Evolutionary conservation across 108 stramenopile genomes (phyloP).

Genomic region (Parietichytrium sp.): DNA sequence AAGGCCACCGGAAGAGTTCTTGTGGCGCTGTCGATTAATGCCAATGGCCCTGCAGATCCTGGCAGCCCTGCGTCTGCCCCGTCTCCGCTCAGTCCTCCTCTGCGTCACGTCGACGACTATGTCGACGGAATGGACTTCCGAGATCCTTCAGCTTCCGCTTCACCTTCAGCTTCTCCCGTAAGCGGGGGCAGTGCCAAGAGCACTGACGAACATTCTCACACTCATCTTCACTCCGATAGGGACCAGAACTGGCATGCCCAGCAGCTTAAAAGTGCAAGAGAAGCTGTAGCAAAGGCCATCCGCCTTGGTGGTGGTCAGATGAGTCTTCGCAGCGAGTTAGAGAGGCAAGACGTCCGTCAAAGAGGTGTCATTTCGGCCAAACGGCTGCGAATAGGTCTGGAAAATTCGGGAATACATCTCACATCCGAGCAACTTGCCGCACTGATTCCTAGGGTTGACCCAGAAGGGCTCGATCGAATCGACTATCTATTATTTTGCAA

Average conservation of each 20-base stretch:
- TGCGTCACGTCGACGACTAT: not conserved
- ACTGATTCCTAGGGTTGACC: not conserved
- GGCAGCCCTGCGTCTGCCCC: not conserved
- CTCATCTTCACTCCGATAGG: not conserved
- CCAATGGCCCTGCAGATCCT: no score
- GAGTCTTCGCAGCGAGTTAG: not conserved
- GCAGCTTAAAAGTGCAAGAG: not conserved
- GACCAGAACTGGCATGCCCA: conserved; percentile 20
- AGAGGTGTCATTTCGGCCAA: not conserved
- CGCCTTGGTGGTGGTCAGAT: not conserved
- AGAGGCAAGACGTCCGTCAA: not conserved
- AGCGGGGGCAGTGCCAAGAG: not conserved
- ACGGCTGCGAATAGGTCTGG: not conserved
- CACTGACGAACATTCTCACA: not conserved
- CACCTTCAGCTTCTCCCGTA: no score
- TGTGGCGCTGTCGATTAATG: no score
- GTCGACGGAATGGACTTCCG: conserved; percentile 21
- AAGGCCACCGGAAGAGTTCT: no score
- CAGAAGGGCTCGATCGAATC: not conserved
- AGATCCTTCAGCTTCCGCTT: no score
- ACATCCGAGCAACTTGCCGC: not conserved
- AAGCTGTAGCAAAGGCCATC: not conserved
- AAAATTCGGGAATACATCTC: not conserved
- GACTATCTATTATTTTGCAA: conserved; percentile 3
- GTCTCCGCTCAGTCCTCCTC: not conserved